Evolutionary conservation across 176 grass and related monocot genomes (phyloP).

Genomic region (Aegilops bicornis): DNA sequence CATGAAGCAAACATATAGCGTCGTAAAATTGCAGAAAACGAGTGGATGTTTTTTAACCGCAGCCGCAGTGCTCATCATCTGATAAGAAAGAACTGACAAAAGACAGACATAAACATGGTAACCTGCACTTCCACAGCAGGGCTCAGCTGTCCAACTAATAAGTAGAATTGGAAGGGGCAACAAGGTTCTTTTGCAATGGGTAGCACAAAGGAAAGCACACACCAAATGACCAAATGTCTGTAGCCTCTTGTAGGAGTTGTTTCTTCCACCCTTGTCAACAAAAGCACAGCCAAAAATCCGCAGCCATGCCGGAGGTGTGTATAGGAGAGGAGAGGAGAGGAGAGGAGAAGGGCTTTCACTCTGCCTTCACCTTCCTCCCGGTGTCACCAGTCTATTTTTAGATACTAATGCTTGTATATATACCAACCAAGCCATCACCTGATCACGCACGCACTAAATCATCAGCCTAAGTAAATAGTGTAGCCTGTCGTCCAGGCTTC

Average conservation of each 20-base stretch:
- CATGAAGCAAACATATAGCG: not conserved
- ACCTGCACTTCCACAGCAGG: conserved; percentile 4
- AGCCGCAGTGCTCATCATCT: not conserved
- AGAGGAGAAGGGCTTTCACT: not conserved
- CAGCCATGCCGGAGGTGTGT: conserved; percentile 3
- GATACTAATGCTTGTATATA: not conserved
- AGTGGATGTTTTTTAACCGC: fast-evolving
- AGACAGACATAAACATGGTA: not conserved
- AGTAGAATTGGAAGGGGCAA: not conserved
- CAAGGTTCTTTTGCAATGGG: conserved; percentile 15
- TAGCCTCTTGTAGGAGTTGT: conserved; percentile 6
- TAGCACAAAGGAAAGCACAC: conserved; percentile 12
- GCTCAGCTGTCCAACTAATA: not conserved
- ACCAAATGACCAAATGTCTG: not conserved
- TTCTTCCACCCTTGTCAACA: conserved; percentile 26
- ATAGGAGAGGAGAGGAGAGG: not conserved
- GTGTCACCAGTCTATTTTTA: not conserved
- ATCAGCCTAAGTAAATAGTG: not conserved
- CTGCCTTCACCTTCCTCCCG: conserved; percentile 12
- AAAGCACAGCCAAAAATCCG: conserved; percentile 36
- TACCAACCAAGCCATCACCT: conserved; percentile 34
- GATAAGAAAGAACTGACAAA: not conserved
- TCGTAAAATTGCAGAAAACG: not conserved
- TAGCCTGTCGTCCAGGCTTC: conserved; percentile 6
- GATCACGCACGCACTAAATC: conserved; percentile 27